phyloP scores from a whole-genome alignment of 257 asterid species.

The Solanum ossicruentum region DNA sequence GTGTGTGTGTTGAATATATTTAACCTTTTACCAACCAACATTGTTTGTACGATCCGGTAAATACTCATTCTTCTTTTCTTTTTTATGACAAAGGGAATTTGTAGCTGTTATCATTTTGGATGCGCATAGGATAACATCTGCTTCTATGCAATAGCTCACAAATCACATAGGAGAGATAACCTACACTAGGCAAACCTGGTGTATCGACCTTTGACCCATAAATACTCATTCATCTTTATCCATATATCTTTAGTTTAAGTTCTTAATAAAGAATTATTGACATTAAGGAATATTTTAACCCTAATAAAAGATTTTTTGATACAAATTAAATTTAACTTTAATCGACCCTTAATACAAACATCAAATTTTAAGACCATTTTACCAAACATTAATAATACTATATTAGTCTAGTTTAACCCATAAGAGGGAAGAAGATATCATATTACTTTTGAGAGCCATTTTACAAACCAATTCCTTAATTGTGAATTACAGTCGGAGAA shows the following conservation, averaged over 20 bases:
- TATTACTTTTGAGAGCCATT: not conserved
- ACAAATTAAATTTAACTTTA: not conserved
- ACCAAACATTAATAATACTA: not conserved
- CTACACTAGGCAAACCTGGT: too few species aligned
- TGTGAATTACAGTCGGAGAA: not conserved
- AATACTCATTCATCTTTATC: not conserved
- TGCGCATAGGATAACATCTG: too few species aligned
- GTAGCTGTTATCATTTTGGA: too few species aligned
- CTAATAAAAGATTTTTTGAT: too few species aligned
- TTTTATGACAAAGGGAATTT: too few species aligned
- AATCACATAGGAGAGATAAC: too few species aligned
- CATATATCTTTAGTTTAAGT: not conserved
- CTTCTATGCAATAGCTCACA: too few species aligned
- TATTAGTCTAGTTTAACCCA: not conserved
- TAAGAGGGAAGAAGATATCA: not conserved
- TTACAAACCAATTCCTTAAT: not conserved
- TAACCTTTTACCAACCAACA: not conserved
- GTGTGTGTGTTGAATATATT: not conserved
- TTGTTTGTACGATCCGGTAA: fast-evolving
- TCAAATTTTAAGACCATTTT: not conserved
- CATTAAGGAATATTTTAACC: not conserved
- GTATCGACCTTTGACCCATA: too few species aligned
- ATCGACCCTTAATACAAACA: not conserved
- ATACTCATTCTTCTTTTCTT: not conserved
- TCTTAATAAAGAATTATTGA: not conserved